phyloP scores from a whole-genome alignment of 2,329 filamentous ascomycete genomes.

The Verticillium nonalfalfae region DNA sequence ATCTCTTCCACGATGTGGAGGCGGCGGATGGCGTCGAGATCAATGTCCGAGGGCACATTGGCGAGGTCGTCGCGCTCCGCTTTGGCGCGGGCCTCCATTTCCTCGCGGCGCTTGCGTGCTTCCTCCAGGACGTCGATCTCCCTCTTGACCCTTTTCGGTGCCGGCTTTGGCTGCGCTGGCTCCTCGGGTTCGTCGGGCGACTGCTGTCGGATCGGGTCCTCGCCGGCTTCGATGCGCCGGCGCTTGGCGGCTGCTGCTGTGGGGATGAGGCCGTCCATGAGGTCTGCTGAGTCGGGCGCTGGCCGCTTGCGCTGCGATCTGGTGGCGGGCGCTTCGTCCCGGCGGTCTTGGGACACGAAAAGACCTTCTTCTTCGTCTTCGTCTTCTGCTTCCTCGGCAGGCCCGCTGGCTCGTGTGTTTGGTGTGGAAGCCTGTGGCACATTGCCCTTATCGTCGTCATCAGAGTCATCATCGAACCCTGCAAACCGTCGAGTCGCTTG shows the following conservation, averaged over 20 bases:
- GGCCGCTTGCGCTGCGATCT: conserved; percentile 37
- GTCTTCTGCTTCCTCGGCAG: conserved; percentile 5
- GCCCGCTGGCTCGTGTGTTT: not conserved
- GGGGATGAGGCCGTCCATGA: conserved; percentile 69
- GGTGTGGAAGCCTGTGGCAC: conserved; percentile 18
- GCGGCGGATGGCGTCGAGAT: conserved; percentile 66
- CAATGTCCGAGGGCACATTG: conserved; percentile 54
- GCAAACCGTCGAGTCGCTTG: conserved; percentile 55
- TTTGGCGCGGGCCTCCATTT: conserved; percentile 58
- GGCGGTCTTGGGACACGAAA: conserved; percentile 48
- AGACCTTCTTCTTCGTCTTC: conserved; percentile 36
- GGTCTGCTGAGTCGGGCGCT: conserved; percentile 39
- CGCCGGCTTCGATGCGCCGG: conserved; percentile 58
- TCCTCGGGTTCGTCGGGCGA: conserved; percentile 19
- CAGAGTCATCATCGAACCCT: conserved; percentile 54
- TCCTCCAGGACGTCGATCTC: conserved; percentile 65
- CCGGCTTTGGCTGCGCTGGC: conserved; percentile 18
- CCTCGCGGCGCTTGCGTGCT: conserved; percentile 52
- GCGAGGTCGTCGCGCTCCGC: conserved; percentile 48
- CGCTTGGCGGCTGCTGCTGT: conserved; percentile 73
- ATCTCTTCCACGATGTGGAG: conserved; percentile 75
- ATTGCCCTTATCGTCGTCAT: conserved; percentile 26
- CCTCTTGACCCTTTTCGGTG: conserved; percentile 43
- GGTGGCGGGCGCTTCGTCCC: conserved; percentile 6
- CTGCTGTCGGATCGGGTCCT: conserved; percentile 33